Evolutionary conservation across 495 filamentous ascomycete species (phyloP), one percentile per base, ranked within the genome.

Genomic region (Penicillium longicatenatum): DNA sequence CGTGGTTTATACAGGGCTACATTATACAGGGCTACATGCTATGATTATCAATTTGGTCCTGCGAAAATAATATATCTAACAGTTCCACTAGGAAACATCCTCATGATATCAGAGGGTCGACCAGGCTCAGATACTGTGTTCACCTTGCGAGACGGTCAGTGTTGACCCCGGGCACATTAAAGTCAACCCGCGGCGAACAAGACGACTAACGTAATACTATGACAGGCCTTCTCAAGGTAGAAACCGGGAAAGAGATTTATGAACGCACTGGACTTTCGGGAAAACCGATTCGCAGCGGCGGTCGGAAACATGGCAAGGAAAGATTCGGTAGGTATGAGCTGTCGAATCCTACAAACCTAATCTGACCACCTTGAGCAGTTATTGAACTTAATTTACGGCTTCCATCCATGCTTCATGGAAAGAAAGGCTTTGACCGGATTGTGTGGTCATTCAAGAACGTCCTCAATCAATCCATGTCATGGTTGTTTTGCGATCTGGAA

Each of bases 71-170:
- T 26, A 21, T 35, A 54, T 10, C 22, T 30, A 9, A 42, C 48
- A 59, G 43, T 64, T 46, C 21, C 4, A 22, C 12, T 54, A 96
- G 93, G 94, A 19, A 88, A 92, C 68, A 79, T 96, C 60, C 70
- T 95, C 66, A 94, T 98, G 90, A 84, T 96, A 16, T 97, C 95
- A 0, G 88, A 96, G 68, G 94, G 94, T 26, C 80, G 83, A 21
- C 76, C 84, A 41, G 89, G 87, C n/a, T 82, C 89, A 10, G 91
- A 96, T 64, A 91, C 90, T 67, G 78, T 91, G 3, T 95, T 89
- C 66, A 84, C 82, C 0, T 74, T 98, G 2, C 80, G 71, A 55
- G 83, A 93, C 54, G 93, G 93, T 84, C 62, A 57, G 69, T 65
- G 10, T 21, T 16, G 43, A 22, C 39, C 26, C 29, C 21, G n/a